These are phyloP conservation scores for Aspergillus asperescens DNA, from an alignment of 495 filamentous ascomycete genomes.

Conservation along the genomic window DNA sequence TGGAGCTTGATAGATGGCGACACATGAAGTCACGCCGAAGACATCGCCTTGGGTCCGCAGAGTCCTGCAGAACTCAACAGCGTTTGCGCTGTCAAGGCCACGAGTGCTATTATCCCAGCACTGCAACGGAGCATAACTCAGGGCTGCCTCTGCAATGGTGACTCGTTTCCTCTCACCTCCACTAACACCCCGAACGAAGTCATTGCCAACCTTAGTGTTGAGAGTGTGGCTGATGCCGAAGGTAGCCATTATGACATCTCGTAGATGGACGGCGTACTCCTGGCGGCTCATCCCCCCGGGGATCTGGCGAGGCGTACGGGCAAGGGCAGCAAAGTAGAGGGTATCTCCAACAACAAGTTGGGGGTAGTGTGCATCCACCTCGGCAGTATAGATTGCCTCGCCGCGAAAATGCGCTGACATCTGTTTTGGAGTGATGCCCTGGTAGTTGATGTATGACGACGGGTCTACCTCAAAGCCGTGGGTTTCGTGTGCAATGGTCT, in stretches of 20 bases:
- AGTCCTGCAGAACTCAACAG: conserved; percentile 67
- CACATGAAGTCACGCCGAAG: conserved; percentile 70
- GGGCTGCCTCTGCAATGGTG: conserved; percentile 55
- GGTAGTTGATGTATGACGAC: conserved; percentile 63
- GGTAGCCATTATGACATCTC: conserved; percentile 60
- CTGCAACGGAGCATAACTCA: conserved; percentile 66
- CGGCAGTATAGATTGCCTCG: conserved; percentile 60
- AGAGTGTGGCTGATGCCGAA: conserved; percentile 55
- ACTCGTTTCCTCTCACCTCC: conserved; percentile 63
- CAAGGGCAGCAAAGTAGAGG: conserved; percentile 55
- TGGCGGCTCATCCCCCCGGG: conserved; percentile 43
- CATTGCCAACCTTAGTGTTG: conserved; percentile 59
- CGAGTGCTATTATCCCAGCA: conserved; percentile 88
- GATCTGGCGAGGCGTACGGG: conserved; percentile 45
- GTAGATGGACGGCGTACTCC: conserved; percentile 46
- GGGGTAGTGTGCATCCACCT: conserved; percentile 64
- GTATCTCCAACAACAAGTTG: conserved; percentile 63
- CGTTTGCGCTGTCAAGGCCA: conserved; percentile 79
- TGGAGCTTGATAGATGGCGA: conserved; percentile 79
- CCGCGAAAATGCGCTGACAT: conserved; percentile 63
- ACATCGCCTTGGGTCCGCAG: conserved; percentile 70
- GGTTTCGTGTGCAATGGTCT: conserved; percentile 64
- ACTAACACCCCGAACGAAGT: conserved; percentile 76
- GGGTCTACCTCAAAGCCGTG: conserved; percentile 63
- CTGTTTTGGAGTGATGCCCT: conserved; percentile 62